Conservation (phyloP, 139 green algal genomes). For the Chlamydomonas sp. region DNA sequence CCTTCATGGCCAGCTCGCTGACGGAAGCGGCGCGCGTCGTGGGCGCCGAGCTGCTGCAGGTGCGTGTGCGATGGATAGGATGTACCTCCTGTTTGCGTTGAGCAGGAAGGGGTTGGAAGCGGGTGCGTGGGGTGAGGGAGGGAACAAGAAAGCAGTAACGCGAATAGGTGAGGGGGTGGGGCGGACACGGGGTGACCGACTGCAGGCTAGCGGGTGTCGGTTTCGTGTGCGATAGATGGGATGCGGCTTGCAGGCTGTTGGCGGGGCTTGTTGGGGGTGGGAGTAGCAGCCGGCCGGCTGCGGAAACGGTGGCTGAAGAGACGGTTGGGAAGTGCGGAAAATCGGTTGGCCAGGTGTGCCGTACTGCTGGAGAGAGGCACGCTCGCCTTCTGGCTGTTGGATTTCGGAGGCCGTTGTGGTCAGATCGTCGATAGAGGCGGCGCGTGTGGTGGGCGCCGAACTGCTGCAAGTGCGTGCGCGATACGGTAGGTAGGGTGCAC, state of each 20-base stretch:
- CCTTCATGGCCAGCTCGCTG: conserved; percentile 45
- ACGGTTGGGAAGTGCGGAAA: too few species aligned
- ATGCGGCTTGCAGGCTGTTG: not conserved
- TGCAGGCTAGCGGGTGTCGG: too few species aligned
- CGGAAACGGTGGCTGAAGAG: too few species aligned
- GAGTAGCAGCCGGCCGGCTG: too few species aligned
- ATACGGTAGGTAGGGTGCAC: not conserved
- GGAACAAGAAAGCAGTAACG: too few species aligned
- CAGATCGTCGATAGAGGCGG: conserved; percentile 53
- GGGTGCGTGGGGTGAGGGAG: conserved; percentile 11
- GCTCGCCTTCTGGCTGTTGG: conserved; percentile 42
- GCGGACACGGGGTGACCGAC: too few species aligned
- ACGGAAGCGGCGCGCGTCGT: conserved; percentile 64
- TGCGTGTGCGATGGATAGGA: not conserved
- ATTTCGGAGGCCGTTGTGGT: conserved; percentile 41
- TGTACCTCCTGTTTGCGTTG: not conserved
- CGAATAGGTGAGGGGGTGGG: too few species aligned
- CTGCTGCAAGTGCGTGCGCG: conserved; percentile 40
- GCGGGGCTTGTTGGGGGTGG: too few species aligned
- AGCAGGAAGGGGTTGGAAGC: not conserved
- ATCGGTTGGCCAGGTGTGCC: not conserved
- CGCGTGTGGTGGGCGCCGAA: conserved; percentile 59
- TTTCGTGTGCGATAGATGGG: too few species aligned
- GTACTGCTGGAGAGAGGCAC: conserved; percentile 59
- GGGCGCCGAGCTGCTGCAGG: conserved; percentile 58